Evolutionary conservation across 2,329 filamentous ascomycete genomes (phyloP).

Genomic region (Aspergillus sp.): DNA sequence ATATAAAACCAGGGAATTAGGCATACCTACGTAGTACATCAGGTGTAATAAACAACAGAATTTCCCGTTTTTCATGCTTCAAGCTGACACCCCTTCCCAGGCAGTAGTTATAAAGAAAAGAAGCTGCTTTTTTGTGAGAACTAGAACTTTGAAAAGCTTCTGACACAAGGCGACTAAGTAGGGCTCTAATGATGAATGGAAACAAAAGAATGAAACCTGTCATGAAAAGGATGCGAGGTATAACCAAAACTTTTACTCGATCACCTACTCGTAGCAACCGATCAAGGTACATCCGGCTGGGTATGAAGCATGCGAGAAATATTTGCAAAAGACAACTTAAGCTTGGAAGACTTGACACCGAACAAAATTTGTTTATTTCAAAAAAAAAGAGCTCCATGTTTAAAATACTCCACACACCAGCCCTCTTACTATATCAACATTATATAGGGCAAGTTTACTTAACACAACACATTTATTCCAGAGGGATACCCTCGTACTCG

Average conservation of each 20-base stretch:
- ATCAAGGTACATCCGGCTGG: constrained; percentile 20
- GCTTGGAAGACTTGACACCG: constrained; percentile 1
- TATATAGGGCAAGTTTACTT: constrained; percentile 12
- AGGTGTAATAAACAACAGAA: too few species aligned
- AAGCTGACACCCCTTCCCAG: too few species aligned
- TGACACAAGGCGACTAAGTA: too few species aligned
- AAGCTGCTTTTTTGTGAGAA: too few species aligned
- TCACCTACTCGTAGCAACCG: constrained; percentile 22
- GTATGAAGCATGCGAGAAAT: constrained; percentile 20
- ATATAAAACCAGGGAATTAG: too few species aligned
- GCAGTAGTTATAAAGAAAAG: too few species aligned
- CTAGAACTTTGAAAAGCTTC: too few species aligned
- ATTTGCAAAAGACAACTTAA: constrained; percentile 3
- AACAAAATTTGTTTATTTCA: constrained; percentile 1
- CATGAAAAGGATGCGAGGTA: too few species aligned
- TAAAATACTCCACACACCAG: constrained; percentile 11
- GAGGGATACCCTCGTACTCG: constrained; percentile 82
- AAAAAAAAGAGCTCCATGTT: constrained; percentile 6
- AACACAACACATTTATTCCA: constrained; percentile 36
- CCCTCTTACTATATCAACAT: constrained; percentile 10
- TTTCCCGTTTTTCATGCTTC: too few species aligned
- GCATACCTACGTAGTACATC: too few species aligned
- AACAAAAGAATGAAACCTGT: too few species aligned
- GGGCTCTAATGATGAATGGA: too few species aligned
- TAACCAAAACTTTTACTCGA: neutral